Percentiles rank a stretch among this genome's conserved stretches.
Conservation (phyloP, 306 rosid genomes). For the Aeschynomene evenia region DNA sequence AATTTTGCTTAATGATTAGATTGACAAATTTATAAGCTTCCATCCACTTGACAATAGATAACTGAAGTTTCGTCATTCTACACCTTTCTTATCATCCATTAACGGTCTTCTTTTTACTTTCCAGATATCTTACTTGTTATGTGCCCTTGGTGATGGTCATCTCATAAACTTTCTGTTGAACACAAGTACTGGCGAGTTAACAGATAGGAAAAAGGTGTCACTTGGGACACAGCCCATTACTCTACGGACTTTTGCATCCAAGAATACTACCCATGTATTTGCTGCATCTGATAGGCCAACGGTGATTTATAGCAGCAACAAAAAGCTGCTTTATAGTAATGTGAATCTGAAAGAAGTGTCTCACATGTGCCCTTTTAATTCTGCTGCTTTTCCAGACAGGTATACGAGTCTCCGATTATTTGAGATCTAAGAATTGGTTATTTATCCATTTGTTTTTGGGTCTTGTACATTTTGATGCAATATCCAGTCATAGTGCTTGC, state of each 20-base stretch:
- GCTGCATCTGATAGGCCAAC: conserved; percentile 99
- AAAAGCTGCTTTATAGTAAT: conserved; percentile 89
- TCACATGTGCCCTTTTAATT: conserved; percentile 98
- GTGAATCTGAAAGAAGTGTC: conserved; percentile 97
- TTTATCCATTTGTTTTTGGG: conserved; percentile 1
- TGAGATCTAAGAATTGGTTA: neutral
- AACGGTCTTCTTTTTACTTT: conserved; percentile 7
- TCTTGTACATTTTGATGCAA: conserved; percentile 21
- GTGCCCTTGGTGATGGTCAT: conserved; percentile 99
- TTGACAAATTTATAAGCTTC: neutral
- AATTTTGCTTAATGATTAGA: neutral
- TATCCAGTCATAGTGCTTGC: neutral
- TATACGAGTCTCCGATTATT: conserved; percentile 28
- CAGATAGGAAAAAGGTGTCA: conserved; percentile 93
- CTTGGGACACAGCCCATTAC: conserved; percentile 99
- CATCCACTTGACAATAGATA: neutral
- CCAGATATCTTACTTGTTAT: conserved; percentile 89
- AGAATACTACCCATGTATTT: conserved; percentile 90
- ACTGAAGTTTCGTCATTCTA: neutral
- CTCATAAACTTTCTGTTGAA: conserved; percentile 82
- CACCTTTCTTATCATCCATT: no score
- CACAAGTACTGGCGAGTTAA: conserved; percentile 77
- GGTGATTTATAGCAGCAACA: conserved; percentile 96
- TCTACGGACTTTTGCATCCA: conserved; percentile 93
- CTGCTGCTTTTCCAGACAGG: conserved; percentile 99